Conservation (phyloP, 1,139 yeast species). For the Sugiyamaella japonica region DNA sequence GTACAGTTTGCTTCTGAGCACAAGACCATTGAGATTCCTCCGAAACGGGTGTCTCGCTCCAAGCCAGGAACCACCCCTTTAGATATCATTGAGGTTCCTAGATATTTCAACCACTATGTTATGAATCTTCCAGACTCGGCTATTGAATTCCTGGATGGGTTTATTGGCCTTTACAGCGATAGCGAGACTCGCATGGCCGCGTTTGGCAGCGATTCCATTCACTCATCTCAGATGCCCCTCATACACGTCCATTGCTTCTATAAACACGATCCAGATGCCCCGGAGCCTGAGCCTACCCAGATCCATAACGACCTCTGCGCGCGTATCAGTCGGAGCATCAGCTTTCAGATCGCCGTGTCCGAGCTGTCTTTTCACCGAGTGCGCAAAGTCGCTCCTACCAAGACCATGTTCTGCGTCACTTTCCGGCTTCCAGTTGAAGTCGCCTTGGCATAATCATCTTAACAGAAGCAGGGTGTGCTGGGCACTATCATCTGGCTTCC, state of each 20-base stretch:
- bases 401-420: slow-evolving; percentile 90
- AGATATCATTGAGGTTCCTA: slow-evolving; percentile 50
- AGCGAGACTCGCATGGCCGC: slow-evolving; percentile 41
- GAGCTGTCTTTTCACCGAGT: slow-evolving; percentile 71
- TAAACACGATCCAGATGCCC: slow-evolving; percentile 71
- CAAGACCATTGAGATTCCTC: slow-evolving; percentile 27
- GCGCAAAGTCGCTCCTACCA: slow-evolving; percentile 93
- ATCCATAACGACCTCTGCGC: slow-evolving; percentile 61
- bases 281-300: slow-evolving; percentile 67
- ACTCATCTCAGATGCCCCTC: slow-evolving; percentile 52
- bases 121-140: slow-evolving; percentile 98
- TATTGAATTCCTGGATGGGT: slow-evolving; percentile 75
- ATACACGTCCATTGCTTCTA: slow-evolving; percentile 93
- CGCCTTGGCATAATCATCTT: no score
- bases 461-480: no score
- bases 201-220: slow-evolving; percentile 25
- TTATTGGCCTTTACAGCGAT: slow-evolving; percentile 63
- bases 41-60: slow-evolving; percentile 30
- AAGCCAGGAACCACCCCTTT: slow-evolving; percentile 24
- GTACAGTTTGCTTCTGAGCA: slow-evolving; percentile 36
- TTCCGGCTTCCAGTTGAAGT: slow-evolving; percentile 68
- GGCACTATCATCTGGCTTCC: slow-evolving; percentile 81
- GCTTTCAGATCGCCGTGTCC: slow-evolving; percentile 48
- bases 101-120: slow-evolving; percentile 67
- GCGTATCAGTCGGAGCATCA: slow-evolving; percentile 57